Conservation (phyloP, 345 rosid species). For the Clausena lansium region DNA sequence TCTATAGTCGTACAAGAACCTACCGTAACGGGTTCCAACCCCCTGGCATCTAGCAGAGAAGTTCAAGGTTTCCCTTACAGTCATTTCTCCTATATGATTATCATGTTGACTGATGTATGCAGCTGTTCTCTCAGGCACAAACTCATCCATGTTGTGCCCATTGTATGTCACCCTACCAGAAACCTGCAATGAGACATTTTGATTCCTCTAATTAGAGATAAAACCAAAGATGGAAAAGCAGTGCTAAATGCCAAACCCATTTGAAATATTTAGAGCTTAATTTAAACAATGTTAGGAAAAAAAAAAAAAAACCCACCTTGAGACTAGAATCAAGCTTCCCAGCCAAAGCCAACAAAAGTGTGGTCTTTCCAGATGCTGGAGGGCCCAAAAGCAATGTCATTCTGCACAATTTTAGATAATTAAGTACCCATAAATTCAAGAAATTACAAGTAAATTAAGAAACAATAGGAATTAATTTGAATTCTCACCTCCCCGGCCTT, state of each 20-base stretch:
- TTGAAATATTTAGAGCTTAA: neutral
- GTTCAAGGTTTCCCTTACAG: constrained; percentile 76
- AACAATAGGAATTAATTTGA: neutral
- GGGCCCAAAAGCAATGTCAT: constrained; percentile 82
- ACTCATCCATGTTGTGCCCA: constrained; percentile 47
- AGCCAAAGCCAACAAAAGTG: constrained; percentile 72
- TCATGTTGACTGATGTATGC: constrained; percentile 67
- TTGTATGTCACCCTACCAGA: constrained; percentile 55
- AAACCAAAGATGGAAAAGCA: too few species aligned
- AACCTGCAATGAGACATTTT: constrained; percentile 9
- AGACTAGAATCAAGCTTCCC: constrained; percentile 62
- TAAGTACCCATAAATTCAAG: neutral
- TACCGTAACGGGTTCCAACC: constrained; percentile 42
- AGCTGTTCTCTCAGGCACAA: constrained; percentile 37
- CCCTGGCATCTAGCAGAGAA: constrained; percentile 82
- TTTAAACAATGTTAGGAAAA: neutral
- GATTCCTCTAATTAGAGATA: too few species aligned
- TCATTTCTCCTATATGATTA: constrained; percentile 71
- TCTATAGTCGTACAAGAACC: neutral
- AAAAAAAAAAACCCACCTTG: constrained; percentile 12
- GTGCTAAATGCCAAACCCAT: neutral
- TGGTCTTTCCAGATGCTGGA: constrained; percentile 76
- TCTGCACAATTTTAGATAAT: constrained; percentile 24
- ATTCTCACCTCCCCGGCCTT: constrained; percentile 59
- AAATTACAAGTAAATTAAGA: neutral